Evolutionary conservation across 2,329 filamentous ascomycete genomes (phyloP).

Genomic region (Aspergillus ustus): DNA sequence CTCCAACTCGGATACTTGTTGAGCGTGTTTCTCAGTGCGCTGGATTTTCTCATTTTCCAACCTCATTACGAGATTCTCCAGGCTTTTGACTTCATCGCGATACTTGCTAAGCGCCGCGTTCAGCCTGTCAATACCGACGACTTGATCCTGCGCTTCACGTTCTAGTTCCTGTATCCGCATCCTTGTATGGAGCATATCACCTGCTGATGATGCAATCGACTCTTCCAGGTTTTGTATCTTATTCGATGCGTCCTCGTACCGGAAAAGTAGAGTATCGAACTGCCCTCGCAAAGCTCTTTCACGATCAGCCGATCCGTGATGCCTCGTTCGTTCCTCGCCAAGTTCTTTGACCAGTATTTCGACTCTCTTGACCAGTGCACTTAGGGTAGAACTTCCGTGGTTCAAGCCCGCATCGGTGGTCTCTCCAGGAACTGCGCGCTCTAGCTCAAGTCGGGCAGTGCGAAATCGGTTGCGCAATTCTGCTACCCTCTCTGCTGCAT

Average conservation of each 20-base stretch:
- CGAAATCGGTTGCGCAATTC: slow-evolving; percentile 47
- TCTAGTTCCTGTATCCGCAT: slow-evolving; percentile 50
- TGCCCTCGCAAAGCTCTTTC: slow-evolving; percentile 49
- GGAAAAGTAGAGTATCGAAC: slow-evolving; percentile 47
- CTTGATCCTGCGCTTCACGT: slow-evolving; percentile 45
- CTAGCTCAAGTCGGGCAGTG: slow-evolving; percentile 49
- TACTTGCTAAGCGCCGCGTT: slow-evolving; percentile 50
- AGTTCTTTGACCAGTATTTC: slow-evolving; percentile 40
- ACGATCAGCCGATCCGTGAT: slow-evolving; percentile 41
- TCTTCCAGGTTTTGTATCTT: slow-evolving; percentile 46
- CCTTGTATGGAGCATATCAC: slow-evolving; percentile 51
- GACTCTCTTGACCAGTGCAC: slow-evolving; percentile 46
- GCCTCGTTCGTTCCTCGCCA: slow-evolving; percentile 35
- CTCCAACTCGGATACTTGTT: slow-evolving; percentile 40
- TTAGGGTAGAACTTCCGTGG: slow-evolving; percentile 45
- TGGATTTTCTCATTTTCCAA: slow-evolving; percentile 46
- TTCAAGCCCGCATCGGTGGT: slow-evolving; percentile 42
- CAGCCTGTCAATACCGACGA: slow-evolving; percentile 47
- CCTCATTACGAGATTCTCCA: slow-evolving; percentile 48
- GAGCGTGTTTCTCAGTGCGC: slow-evolving; percentile 32
- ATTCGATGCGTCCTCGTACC: slow-evolving; percentile 42
- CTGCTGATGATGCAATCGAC: slow-evolving; percentile 46
- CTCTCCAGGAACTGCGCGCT: slow-evolving; percentile 50
- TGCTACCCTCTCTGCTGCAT: slow-evolving; percentile 37
- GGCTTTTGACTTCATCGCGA: slow-evolving; percentile 46